Evolutionary conservation across 1,284 basidiomycete species (phyloP).

Genomic region (Malassezia pachydermatis): DNA sequence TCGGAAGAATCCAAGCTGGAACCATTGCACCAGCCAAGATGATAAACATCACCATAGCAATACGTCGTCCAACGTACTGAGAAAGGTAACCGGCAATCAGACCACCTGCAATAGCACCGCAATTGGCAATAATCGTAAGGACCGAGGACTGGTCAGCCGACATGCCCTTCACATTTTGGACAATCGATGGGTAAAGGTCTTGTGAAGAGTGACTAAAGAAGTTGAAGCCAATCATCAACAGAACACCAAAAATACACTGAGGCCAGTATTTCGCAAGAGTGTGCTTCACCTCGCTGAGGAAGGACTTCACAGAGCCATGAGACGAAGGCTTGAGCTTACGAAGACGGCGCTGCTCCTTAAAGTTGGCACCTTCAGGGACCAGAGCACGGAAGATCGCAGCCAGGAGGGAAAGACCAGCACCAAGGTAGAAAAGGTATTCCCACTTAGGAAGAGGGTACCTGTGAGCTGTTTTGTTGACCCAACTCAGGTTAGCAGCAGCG

Average conservation of each 20-base stretch:
- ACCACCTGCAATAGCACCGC: conserved; percentile 66
- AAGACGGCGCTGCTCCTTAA: conserved; percentile 51
- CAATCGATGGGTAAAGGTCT: conserved; percentile 41
- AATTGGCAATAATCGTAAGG: conserved; percentile 83
- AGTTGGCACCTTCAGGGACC: conserved; percentile 72
- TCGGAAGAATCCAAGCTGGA: conserved; percentile 49
- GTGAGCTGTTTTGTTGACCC: conserved; percentile 46
- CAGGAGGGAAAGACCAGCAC: conserved; percentile 59
- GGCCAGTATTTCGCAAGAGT: conserved; percentile 81
- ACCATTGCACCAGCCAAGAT: conserved; percentile 32
- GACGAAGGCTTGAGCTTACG: conserved; percentile 42
- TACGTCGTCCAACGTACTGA: conserved; percentile 75
- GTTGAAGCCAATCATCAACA: conserved; percentile 61
- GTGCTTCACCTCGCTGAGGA: conserved; percentile 59
- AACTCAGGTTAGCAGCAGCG: conserved; percentile 63
- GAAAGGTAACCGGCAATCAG: conserved; percentile 64
- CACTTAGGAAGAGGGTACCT: conserved; percentile 38
- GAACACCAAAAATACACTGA: conserved; percentile 67
- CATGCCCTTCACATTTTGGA: conserved; percentile 33
- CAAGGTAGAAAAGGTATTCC: conserved; percentile 52
- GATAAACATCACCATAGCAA: conserved; percentile 65
- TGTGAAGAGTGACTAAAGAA: conserved; percentile 59
- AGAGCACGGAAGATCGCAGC: conserved; percentile 63
- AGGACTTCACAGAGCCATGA: conserved; percentile 54
- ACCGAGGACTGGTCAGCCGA: conserved; percentile 59